Conservation (phyloP, 495 filamentous ascomycete species). For the Xylaria telfairii region DNA sequence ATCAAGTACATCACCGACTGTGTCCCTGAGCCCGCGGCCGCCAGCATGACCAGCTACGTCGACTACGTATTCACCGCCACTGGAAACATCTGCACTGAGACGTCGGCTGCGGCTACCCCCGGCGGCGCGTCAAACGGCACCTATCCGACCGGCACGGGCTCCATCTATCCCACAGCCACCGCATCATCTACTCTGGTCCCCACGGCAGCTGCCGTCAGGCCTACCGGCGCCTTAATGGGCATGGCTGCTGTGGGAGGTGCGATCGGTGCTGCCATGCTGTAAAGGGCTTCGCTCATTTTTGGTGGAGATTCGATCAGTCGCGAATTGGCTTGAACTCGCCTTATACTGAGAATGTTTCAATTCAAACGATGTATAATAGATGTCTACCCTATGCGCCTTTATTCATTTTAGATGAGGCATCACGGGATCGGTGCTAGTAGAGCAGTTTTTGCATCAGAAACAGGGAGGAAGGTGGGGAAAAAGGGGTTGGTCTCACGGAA, state of each 20-base stretch:
- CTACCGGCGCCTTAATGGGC: conserved; percentile 4
- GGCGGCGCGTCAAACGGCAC: conserved; percentile 1
- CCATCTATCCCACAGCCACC: neutral
- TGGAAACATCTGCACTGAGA: neutral
- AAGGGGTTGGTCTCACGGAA: too few species aligned
- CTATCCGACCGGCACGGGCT: neutral
- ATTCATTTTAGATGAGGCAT: too few species aligned
- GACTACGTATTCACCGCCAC: neutral
- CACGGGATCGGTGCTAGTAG: too few species aligned
- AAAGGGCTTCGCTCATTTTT: neutral
- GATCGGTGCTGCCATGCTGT: conserved; percentile 10
- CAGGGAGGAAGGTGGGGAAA: too few species aligned
- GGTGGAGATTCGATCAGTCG: neutral
- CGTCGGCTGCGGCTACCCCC: neutral
- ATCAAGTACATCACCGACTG: conserved; percentile 12
- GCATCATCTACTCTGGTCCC: neutral
- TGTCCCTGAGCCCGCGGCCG: neutral
- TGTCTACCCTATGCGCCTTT: too few species aligned
- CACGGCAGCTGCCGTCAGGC: conserved; percentile 12
- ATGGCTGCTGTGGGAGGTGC: conserved; percentile 3
- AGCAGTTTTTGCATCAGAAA: too few species aligned
- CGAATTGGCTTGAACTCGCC: neutral
- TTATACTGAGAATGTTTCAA: neutral
- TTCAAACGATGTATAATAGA: too few species aligned
- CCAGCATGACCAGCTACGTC: conserved; percentile 1